Evolutionary conservation across 176 grass and related monocot genomes (phyloP).

Genomic region (Rhynchospora breviuscula): DNA sequence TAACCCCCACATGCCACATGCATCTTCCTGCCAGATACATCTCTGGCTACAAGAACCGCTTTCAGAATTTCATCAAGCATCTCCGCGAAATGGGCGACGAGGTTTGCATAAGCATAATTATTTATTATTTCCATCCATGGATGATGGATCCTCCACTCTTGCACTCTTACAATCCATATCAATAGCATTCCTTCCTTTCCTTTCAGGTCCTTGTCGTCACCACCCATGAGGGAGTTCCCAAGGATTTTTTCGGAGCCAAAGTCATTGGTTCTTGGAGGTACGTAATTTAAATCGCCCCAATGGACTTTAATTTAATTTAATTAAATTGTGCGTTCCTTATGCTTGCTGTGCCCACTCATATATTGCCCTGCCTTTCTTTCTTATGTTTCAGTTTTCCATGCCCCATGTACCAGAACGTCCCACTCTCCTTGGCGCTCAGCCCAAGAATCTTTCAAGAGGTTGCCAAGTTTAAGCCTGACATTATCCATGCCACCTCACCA

Average conservation of each 20-base stretch:
- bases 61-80: slow-evolving; percentile 98
- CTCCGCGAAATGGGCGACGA: slow-evolving; percentile 94
- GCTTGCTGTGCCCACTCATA: background rate
- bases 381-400: slow-evolving; percentile 74
- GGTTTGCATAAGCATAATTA: slow-evolving; percentile 25
- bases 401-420: slow-evolving; percentile 86
- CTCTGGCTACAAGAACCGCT: slow-evolving; percentile 91
- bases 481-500: slow-evolving; percentile 91
- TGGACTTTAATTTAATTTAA: no score
- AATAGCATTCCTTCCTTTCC: background rate
- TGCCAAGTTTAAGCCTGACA: slow-evolving; percentile 85
- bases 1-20: background rate
- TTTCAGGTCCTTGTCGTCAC: slow-evolving; percentile 87
- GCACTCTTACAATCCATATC: background rate
- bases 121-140: no score
- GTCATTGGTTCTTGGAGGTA: slow-evolving; percentile 97
- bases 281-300: background rate
- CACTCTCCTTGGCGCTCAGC: slow-evolving; percentile 80
- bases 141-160: slow-evolving; percentile 4
- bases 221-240: slow-evolving; percentile 82
- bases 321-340: background rate
- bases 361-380: background rate
- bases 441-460: slow-evolving; percentile 92
- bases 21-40: slow-evolving; percentile 51
- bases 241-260: slow-evolving; percentile 93